Percentiles rank a stretch among this genome's conserved stretches.
These are phyloP conservation scores for Madurella mycetomatis DNA, from an alignment of 2,329 filamentous ascomycete species.

Conservation along the genomic window DNA sequence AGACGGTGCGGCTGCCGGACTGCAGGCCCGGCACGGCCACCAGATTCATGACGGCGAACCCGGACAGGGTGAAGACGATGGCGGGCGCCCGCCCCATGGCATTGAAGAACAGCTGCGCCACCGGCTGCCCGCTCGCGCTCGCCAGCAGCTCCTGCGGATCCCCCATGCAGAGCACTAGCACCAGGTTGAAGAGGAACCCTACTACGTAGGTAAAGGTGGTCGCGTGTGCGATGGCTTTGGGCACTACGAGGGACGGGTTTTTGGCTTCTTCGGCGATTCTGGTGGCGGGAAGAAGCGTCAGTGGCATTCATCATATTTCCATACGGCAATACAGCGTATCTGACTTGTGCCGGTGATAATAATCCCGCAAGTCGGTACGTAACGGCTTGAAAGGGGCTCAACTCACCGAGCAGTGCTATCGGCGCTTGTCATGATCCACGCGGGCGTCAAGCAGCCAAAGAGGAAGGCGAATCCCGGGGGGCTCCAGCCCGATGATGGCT, in stretches of 20 bases:
- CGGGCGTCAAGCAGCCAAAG: slow-evolving; percentile 57
- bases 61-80: slow-evolving; percentile 49
- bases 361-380: too few species aligned
- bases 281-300: not conserved
- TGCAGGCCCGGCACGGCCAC: slow-evolving; percentile 52
- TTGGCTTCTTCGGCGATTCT: slow-evolving; percentile 44
- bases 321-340: too few species aligned
- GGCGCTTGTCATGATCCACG: slow-evolving; percentile 54
- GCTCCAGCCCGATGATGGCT: slow-evolving; percentile 48
- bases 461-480: slow-evolving; percentile 52
- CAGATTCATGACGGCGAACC: slow-evolving; percentile 52
- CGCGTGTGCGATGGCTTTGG: slow-evolving; percentile 48
- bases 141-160: slow-evolving; percentile 39
- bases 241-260: slow-evolving; percentile 35
- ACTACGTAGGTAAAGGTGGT: slow-evolving; percentile 50
- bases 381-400: too few species aligned
- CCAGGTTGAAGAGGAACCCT: slow-evolving; percentile 53
- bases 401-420: slow-evolving; percentile 30
- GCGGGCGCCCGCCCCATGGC: slow-evolving; percentile 49
- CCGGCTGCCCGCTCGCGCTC: slow-evolving; percentile 44
- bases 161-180: slow-evolving; percentile 52
- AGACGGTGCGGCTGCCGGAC: slow-evolving; percentile 46
- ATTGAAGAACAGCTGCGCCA: slow-evolving; percentile 54
- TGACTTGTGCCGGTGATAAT: too few species aligned
- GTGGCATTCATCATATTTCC: too few species aligned